phyloP scores from a whole-genome alignment of 2,329 filamentous ascomycete genomes.

The Dactylellina parvicollis region DNA sequence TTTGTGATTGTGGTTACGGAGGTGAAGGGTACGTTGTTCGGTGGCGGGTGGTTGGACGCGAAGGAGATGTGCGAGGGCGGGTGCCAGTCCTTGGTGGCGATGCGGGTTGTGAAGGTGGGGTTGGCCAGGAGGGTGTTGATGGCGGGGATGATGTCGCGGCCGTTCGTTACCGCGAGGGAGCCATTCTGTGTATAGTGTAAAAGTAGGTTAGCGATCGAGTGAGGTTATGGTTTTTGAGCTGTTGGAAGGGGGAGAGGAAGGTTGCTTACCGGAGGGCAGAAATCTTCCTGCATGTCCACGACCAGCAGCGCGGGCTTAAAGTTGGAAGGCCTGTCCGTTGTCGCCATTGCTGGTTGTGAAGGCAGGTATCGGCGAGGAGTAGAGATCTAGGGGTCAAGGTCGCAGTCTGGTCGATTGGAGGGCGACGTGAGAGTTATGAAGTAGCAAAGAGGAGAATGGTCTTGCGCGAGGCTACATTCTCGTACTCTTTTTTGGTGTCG shows the following conservation, averaged over 20 bases:
- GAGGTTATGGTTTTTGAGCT: background rate
- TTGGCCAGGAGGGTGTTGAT: conserved; percentile 79
- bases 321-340: conserved; percentile 40
- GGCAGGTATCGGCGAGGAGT: background rate
- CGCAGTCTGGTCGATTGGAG: conserved; percentile 12
- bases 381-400: conserved; percentile 8
- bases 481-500: conserved; percentile 6
- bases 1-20: conserved; percentile 73
- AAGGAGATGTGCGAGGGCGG: conserved; percentile 87
- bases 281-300: conserved; percentile 93
- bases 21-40: conserved; percentile 73
- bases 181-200: conserved; percentile 70
- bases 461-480: conserved; percentile 17
- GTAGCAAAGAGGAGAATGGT: background rate
- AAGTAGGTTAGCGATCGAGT: conserved; percentile 6
- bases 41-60: conserved; percentile 76
- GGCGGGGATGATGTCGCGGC: conserved; percentile 73
- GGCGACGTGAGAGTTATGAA: conserved; percentile 21
- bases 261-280: conserved; percentile 55
- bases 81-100: conserved; percentile 95
- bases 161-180: conserved; percentile 80
- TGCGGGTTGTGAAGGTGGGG: conserved; percentile 73
- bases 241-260: conserved; percentile 23
- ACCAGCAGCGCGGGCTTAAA: conserved; percentile 73
- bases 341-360: conserved; percentile 20